Conservation (phyloP, 257 asterid species). For the Pogostemon cablin region DNA sequence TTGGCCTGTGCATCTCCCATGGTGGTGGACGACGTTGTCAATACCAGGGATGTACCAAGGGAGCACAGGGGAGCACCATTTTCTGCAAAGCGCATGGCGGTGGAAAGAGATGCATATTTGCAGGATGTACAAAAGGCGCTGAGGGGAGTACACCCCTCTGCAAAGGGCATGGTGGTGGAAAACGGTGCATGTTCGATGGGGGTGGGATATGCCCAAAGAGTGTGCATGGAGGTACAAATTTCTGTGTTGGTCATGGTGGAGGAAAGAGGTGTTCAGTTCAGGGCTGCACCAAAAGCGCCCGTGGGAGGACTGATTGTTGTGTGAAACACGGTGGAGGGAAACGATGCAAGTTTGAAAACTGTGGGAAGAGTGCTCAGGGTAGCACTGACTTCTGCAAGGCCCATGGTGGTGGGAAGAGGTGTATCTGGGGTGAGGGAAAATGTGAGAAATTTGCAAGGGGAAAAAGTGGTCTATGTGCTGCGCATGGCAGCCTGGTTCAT, state of each 20-base stretch:
- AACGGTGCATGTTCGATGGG: slow-evolving; percentile 81
- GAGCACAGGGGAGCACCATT: slow-evolving; percentile 86
- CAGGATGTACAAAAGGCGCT: slow-evolving; percentile 89
- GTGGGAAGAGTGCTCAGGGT: slow-evolving; percentile 95
- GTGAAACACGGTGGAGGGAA: slow-evolving; percentile 94
- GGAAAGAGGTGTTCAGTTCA: slow-evolving; percentile 80
- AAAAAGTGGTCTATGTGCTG: slow-evolving; percentile 85
- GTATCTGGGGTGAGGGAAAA: slow-evolving; percentile 78
- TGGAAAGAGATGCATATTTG: slow-evolving; percentile 80
- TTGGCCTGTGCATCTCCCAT: slow-evolving; percentile 88
- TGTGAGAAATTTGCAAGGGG: slow-evolving; percentile 94
- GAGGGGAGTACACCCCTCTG: slow-evolving; percentile 94
- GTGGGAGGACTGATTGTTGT: slow-evolving; percentile 88
- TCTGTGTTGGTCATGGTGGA: slow-evolving; percentile 93
- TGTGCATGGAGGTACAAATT: slow-evolving; percentile 90
- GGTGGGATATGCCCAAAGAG: slow-evolving; percentile 96
- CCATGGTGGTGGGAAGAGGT: slow-evolving; percentile 95
- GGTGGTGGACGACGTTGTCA: slow-evolving; percentile 95
- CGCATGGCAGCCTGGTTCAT: slow-evolving; percentile 70
- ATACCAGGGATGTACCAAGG: slow-evolving; percentile 54
- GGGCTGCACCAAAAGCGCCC: slow-evolving; percentile 88
- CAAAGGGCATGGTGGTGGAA: slow-evolving; percentile 98
- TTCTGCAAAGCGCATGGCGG: slow-evolving; percentile 96
- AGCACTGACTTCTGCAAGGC: slow-evolving; percentile 95
- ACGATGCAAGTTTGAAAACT: slow-evolving; percentile 75